phyloP scores from a whole-genome alignment of 1,284 basidiomycete genomes.

The Agroathelia rolfsii region DNA sequence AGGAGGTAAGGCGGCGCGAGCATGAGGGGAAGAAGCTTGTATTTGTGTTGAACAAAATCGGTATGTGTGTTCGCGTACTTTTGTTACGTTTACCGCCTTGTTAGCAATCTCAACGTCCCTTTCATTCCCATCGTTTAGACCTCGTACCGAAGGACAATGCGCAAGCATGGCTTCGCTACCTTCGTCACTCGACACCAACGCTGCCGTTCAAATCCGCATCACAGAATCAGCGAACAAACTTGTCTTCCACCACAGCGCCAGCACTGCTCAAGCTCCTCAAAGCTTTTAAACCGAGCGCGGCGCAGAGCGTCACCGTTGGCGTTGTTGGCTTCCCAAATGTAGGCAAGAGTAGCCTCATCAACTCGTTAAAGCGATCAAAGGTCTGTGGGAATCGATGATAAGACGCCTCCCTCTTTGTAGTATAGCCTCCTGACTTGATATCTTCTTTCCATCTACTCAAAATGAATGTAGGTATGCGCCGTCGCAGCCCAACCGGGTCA shows the following conservation, averaged over 20 bases:
- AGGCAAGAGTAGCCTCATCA: slow-evolving; percentile 93
- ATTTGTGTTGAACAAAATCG: slow-evolving; percentile 89
- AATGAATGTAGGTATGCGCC: slow-evolving; percentile 63
- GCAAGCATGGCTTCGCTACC: slow-evolving; percentile 82
- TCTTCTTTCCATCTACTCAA: too few relatives aligned
- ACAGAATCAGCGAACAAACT: slow-evolving; percentile 68
- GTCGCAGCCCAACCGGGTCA: slow-evolving; percentile 95
- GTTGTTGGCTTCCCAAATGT: slow-evolving; percentile 98
- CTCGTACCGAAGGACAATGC: slow-evolving; percentile 86
- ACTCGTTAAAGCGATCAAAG: slow-evolving; percentile 85
- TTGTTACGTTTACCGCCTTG: slow-evolving; percentile 1
- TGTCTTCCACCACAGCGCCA: slow-evolving; percentile 71
- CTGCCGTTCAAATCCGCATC: slow-evolving; percentile 90
- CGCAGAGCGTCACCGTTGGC: slow-evolving; percentile 77
- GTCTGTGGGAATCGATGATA: too few relatives aligned
- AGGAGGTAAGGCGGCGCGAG: slow-evolving; percentile 79
- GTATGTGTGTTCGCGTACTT: too few relatives aligned
- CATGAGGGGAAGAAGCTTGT: slow-evolving; percentile 82
- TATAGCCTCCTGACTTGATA: slow-evolving; percentile 31
- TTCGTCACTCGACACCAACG: slow-evolving; percentile 87
- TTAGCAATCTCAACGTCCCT: slow-evolving; percentile 3
- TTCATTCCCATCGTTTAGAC: slow-evolving; percentile 37
- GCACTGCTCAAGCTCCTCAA: slow-evolving; percentile 84
- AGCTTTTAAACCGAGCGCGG: slow-evolving; percentile 73
- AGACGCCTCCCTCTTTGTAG: slow-evolving; percentile 43